phyloP scores from a whole-genome alignment of 306 rosid species.

The Trichosanthes cucumerina region DNA sequence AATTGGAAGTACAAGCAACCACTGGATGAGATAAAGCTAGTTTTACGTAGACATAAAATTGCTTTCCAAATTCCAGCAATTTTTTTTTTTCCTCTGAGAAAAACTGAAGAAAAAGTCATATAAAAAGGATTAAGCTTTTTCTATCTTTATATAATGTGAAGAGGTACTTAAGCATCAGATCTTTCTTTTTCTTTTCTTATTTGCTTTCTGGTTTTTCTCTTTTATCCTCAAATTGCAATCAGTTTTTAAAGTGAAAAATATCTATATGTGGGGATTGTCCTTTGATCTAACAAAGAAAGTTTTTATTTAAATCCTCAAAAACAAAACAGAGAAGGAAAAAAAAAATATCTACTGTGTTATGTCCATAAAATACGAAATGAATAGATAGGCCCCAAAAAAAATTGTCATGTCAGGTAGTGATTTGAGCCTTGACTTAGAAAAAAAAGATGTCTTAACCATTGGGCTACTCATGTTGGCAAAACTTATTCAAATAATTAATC shows the following conservation, averaged over 20 bases:
- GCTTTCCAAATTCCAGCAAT: slow-evolving; percentile 1
- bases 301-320: not conserved
- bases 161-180: not conserved
- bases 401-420: too few relatives aligned
- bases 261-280: not conserved
- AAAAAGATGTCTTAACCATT: too few relatives aligned
- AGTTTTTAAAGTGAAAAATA: not conserved
- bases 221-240: not conserved
- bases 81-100: not conserved
- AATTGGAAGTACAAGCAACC: not conserved
- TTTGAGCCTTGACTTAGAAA: too few relatives aligned
- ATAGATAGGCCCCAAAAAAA: too few relatives aligned
- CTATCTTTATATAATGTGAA: not conserved
- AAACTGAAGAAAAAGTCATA: not conserved
- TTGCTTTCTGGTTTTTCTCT: not conserved
- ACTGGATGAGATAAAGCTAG: not conserved
- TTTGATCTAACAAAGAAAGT: too few relatives aligned
- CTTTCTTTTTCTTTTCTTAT: not conserved
- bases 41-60: not conserved
- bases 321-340: too few relatives aligned
- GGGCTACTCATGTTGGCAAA: too few relatives aligned
- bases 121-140: not conserved
- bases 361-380: too few relatives aligned
- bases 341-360: too few relatives aligned
- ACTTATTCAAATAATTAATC: too few relatives aligned